Base-by-base conservation (phyloP, 768 basidiomycete species). In the Hemileccinum rubropunctum region DNA sequence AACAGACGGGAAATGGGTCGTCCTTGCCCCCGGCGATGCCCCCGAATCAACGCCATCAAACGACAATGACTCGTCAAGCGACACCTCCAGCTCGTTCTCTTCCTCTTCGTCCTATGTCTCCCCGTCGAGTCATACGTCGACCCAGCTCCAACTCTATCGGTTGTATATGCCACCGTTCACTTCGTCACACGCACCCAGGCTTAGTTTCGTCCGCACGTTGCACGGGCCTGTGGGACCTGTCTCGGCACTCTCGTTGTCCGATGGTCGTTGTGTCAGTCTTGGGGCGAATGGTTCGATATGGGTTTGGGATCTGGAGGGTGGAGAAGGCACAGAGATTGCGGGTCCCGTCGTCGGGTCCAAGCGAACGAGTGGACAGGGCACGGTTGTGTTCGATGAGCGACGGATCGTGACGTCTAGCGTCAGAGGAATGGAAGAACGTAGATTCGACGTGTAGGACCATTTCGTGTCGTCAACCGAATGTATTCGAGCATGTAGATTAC, bases 1-100 rank as follows among this genome's bases (percentile, higher is more conserved):
- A 59, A 88, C 90, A 6, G 90, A 91, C 60, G 90, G 90, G 9
- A 91, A 88, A 74, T 92, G 88, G 86, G 82, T 80, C 49, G 83
- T 91, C 12, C 75, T 91, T 42, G 88, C 84, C 13, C 82, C 87
- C 13, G 81, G 76, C 27, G 74, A 77, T 53, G 45, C 58, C n/a
- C 58, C 62, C 20, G 50, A 53, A 45, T 48, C 51, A 34, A 36
- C 57, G 7, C 32, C 50, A n/a, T 45, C 62, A 15, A 23, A 35
- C 23, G 50, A 48, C 38, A 18, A 49, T 41, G 57, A n/a, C 3
- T 37, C 59, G 42, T 58, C 62, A 7, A 52, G 54, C n/a, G 56
- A 67, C 27, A 39, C 51, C 15, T 57, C 64, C 33, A 53, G 48
- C 30, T 35, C 68, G 34, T 53, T 62, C 15, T 61, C 71, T 41